Conservation (phyloP, 2,329 filamentous ascomycete species). For the Verticillium nonalfalfae region DNA sequence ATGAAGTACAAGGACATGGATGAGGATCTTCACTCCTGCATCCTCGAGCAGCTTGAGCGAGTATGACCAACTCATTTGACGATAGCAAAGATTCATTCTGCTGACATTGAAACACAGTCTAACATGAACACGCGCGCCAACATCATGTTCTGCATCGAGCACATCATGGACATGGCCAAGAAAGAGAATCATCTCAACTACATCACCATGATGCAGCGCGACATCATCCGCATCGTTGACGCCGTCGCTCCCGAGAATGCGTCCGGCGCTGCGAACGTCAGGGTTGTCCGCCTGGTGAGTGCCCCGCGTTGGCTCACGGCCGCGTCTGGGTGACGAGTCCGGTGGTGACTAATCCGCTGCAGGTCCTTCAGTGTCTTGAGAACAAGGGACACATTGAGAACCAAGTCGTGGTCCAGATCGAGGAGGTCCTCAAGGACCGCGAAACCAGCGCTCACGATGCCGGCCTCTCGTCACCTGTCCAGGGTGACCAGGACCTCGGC, state of each 20-base stretch:
- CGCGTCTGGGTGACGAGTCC: constrained; percentile 12
- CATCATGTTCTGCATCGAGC: constrained; percentile 98
- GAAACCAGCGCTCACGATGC: constrained; percentile 58
- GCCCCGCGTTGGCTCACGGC: not conserved
- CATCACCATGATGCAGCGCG: constrained; percentile 88
- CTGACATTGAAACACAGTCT: not conserved
- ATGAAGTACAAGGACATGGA: constrained; percentile 91
- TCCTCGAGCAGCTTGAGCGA: constrained; percentile 87
- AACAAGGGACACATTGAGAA: constrained; percentile 66
- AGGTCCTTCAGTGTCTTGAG: constrained; percentile 66
- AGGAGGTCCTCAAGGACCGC: constrained; percentile 74
- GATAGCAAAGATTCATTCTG: too few species aligned
- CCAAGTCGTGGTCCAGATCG: constrained; percentile 72
- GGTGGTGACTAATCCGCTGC: not conserved
- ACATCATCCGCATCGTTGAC: constrained; percentile 87
- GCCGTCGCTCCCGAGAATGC: constrained; percentile 84
- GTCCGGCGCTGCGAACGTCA: constrained; percentile 86
- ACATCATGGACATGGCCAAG: constrained; percentile 80
- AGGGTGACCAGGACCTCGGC: constrained; percentile 31
- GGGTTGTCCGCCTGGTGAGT: constrained; percentile 74
- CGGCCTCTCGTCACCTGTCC: constrained; percentile 42
- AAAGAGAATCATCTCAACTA: constrained; percentile 74
- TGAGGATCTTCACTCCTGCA: constrained; percentile 95
- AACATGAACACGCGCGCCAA: constrained; percentile 97
- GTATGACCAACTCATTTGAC: constrained; percentile 34